These are phyloP conservation scores for Termitomyces sp. DNA, from an alignment of 768 basidiomycete genomes.

Conservation along the genomic window DNA sequence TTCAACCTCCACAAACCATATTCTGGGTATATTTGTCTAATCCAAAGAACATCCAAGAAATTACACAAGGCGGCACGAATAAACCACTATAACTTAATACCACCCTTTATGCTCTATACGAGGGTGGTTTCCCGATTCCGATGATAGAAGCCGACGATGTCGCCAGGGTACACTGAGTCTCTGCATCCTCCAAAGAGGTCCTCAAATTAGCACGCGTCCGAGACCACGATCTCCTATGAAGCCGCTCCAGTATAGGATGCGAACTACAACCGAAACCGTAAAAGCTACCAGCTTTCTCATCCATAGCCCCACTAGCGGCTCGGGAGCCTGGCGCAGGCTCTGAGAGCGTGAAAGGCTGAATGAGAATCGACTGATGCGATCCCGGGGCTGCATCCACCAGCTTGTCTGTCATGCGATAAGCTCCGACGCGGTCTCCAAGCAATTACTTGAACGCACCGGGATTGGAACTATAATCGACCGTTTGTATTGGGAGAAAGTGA, in stretches of 20 bases:
- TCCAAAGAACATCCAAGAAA: background rate
- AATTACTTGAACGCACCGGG: background rate
- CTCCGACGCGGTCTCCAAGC: background rate
- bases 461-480: background rate
- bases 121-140: background rate
- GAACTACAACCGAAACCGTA: background rate
- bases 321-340: background rate
- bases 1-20: no score
- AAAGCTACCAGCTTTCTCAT: background rate
- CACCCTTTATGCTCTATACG: background rate
- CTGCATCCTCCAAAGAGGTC: background rate
- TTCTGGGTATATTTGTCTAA: background rate
- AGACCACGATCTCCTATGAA: slow-evolving; percentile 4
- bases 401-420: background rate
- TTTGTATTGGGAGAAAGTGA: background rate
- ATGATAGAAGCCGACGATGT: background rate
- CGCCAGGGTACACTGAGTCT: background rate
- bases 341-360: slow-evolving; percentile 1
- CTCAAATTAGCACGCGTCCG: background rate
- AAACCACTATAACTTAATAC: background rate
- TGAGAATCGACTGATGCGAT: background rate
- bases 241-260: background rate
- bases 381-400: background rate
- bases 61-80: background rate
- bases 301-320: background rate